These are phyloP conservation scores for Aspergillus awamori DNA, from an alignment of 2,329 filamentous ascomycete species.

Conservation along the genomic window DNA sequence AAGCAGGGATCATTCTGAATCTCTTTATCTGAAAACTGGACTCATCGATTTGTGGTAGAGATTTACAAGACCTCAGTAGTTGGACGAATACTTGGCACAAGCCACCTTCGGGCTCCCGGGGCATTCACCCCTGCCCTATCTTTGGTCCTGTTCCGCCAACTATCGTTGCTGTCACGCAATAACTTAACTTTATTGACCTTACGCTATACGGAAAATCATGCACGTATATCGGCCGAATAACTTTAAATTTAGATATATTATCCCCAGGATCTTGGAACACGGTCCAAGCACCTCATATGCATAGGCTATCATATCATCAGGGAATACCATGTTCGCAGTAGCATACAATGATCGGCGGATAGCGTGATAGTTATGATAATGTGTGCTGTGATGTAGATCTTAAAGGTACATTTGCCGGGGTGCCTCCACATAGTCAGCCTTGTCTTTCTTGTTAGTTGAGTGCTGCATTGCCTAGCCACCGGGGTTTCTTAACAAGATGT, in stretches of 20 bases:
- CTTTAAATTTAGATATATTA: background rate
- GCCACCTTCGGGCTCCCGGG: background rate
- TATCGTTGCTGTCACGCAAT: conserved; percentile 9
- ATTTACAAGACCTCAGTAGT: background rate
- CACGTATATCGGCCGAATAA: conserved; percentile 1
- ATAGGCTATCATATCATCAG: conserved; percentile 16
- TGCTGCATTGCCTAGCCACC: too few species aligned
- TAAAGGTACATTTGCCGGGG: background rate
- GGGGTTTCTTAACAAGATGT: background rate
- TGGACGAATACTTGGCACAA: background rate
- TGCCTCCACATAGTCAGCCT: background rate
- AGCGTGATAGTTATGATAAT: background rate
- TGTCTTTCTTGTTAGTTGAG: too few species aligned
- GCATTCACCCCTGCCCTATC: background rate
- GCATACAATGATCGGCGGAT: background rate
- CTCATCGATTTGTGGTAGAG: background rate
- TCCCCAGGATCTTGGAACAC: background rate
- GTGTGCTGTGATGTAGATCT: background rate
- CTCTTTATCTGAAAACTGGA: background rate
- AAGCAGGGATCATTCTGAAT: background rate
- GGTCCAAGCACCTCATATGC: conserved; percentile 17
- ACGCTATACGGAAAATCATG: background rate
- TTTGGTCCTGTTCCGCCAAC: conserved; percentile 9
- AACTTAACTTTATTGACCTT: background rate
- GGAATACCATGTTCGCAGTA: background rate